Conservation (phyloP, 2,329 filamentous ascomycete genomes). For the Cylindrodendrum hubeiense region DNA sequence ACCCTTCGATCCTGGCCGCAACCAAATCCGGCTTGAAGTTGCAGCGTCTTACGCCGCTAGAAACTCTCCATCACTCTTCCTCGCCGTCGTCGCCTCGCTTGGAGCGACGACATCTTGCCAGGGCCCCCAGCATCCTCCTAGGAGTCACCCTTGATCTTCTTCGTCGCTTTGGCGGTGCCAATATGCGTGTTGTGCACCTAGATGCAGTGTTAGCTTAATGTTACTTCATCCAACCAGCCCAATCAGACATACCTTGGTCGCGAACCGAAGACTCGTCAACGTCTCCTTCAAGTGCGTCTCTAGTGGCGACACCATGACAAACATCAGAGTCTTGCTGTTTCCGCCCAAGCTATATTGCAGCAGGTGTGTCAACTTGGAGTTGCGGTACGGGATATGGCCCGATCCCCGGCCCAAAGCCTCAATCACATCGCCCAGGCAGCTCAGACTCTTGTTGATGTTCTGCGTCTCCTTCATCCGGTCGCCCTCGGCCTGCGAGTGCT, state of each 20-base stretch:
- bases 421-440: slow-evolving; percentile 94
- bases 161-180: slow-evolving; percentile 84
- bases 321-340: slow-evolving; percentile 98
- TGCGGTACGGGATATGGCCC: slow-evolving; percentile 90
- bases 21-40: slow-evolving; percentile 7
- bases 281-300: slow-evolving; percentile 94
- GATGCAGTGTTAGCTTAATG: slow-evolving; percentile 29
- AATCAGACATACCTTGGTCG: slow-evolving; percentile 79
- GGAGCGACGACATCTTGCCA: slow-evolving; percentile 18
- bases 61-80: slow-evolving; percentile 11
- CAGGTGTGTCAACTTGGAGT: slow-evolving; percentile 96
- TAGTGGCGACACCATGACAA: slow-evolving; percentile 96
- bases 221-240: background rate
- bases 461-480: slow-evolving; percentile 94
- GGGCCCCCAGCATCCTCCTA: slow-evolving; percentile 31
- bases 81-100: slow-evolving; percentile 1
- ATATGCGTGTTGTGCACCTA: slow-evolving; percentile 92
- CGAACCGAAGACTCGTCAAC: slow-evolving; percentile 93
- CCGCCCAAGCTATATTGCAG: slow-evolving; percentile 95
- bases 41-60: slow-evolving; percentile 6
- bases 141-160: slow-evolving; percentile 64
- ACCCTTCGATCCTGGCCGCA: slow-evolving; percentile 1
- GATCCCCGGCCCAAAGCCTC: slow-evolving; percentile 89
- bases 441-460: slow-evolving; percentile 95
- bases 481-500: slow-evolving; percentile 87